Evolutionary conservation across 768 basidiomycete genomes (phyloP).

Genomic region (Auricularia auricula-judae): DNA sequence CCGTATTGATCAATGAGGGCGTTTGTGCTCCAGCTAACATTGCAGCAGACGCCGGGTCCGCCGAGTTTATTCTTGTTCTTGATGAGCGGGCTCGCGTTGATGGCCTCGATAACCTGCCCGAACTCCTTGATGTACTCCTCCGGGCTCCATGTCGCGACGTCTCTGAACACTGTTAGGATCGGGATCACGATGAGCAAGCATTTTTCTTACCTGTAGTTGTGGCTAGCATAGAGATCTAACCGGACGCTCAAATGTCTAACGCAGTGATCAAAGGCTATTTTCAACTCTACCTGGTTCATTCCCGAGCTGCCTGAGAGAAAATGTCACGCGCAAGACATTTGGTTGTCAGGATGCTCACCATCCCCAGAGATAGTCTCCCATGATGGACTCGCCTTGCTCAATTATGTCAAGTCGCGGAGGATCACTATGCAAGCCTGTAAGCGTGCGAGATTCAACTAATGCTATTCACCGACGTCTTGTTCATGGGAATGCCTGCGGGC

Average conservation of each 20-base stretch:
- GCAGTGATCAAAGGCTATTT: background rate
- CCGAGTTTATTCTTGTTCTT: background rate
- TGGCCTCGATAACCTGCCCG: constrained; percentile 32
- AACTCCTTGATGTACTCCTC: constrained; percentile 43
- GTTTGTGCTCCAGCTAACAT: background rate
- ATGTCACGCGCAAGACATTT: background rate
- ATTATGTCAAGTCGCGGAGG: constrained; percentile 1
- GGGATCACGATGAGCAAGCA: background rate
- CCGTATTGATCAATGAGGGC: background rate
- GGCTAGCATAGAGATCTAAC: background rate
- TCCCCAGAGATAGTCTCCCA: background rate
- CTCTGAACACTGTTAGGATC: background rate
- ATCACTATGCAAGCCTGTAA: background rate
- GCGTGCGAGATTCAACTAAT: background rate
- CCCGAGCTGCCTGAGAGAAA: background rate
- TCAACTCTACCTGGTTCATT: background rate
- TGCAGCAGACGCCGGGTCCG: background rate
- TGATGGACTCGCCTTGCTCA: background rate
- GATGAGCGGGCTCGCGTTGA: constrained; percentile 31
- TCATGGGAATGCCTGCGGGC: background rate
- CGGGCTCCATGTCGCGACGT: constrained; percentile 12
- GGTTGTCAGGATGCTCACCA: background rate
- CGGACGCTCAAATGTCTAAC: background rate
- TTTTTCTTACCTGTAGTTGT: background rate
- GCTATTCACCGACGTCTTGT: background rate